Evolutionary conservation across 2,329 filamentous ascomycete genomes (phyloP).

Genomic region (Alternaria ethzedia): DNA sequence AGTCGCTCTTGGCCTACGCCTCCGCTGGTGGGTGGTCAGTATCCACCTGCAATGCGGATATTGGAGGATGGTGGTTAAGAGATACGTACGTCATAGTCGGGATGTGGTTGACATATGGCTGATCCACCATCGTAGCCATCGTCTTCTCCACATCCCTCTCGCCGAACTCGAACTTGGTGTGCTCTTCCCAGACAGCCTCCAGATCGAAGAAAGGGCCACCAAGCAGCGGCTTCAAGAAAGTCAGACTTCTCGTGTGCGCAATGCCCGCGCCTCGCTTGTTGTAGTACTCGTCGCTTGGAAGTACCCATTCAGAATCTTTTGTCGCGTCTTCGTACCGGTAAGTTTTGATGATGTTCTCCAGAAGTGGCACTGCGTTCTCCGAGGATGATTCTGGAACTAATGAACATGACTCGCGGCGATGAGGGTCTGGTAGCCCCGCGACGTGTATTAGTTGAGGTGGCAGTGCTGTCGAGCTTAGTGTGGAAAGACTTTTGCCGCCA

Average conservation of each 20-base stretch:
- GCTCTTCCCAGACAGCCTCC: slow-evolving; percentile 80
- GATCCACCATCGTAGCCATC: slow-evolving; percentile 81
- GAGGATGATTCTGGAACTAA: slow-evolving; percentile 19
- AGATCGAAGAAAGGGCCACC: slow-evolving; percentile 74
- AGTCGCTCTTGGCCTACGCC: slow-evolving; percentile 70
- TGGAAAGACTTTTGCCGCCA: slow-evolving; percentile 35
- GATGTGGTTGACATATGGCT: slow-evolving; percentile 81
- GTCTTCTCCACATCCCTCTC: slow-evolving; percentile 73
- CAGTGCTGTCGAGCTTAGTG: slow-evolving; percentile 24
- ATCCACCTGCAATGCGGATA: background rate
- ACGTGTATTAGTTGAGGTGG: slow-evolving; percentile 42
- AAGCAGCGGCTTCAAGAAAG: slow-evolving; percentile 68
- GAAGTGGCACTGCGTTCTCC: background rate
- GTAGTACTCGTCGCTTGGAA: slow-evolving; percentile 41
- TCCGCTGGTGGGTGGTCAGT: slow-evolving; percentile 35
- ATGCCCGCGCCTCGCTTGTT: slow-evolving; percentile 63
- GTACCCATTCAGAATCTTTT: slow-evolving; percentile 33
- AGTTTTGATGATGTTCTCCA: slow-evolving; percentile 25
- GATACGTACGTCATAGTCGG: slow-evolving; percentile 63
- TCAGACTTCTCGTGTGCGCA: slow-evolving; percentile 69
- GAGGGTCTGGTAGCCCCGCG: slow-evolving; percentile 23
- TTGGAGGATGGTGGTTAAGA: background rate
- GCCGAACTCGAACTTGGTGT: slow-evolving; percentile 74
- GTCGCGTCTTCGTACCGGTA: slow-evolving; percentile 35
- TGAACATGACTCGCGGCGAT: slow-evolving; percentile 31